Conservation (phyloP, 192 early-diverging fungal genomes). For the Podila horticola region DNA sequence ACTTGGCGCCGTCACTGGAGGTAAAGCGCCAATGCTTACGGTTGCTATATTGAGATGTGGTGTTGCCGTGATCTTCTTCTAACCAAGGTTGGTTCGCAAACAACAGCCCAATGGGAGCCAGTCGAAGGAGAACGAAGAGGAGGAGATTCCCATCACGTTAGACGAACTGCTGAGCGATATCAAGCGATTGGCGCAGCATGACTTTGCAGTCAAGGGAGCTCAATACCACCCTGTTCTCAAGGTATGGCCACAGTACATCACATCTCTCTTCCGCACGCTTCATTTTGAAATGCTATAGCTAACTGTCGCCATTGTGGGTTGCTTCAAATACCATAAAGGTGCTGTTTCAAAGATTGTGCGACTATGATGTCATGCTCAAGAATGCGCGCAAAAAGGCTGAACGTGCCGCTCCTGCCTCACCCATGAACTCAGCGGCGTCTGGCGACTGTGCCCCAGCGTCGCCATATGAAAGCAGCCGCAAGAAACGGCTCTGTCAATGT, state of each 20-base stretch:
- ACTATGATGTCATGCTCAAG: constrained; percentile 26
- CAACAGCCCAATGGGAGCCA: not conserved
- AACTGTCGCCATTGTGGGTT: not conserved
- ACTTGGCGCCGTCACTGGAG: constrained; percentile 26
- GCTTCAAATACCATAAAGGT: not conserved
- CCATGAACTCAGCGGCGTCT: not conserved
- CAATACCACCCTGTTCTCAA: constrained; percentile 14
- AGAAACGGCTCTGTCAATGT: not conserved
- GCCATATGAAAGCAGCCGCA: not conserved
- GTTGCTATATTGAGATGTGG: not conserved
- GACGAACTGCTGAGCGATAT: constrained; percentile 13
- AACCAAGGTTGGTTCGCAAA: no score
- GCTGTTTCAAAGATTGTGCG: constrained; percentile 17
- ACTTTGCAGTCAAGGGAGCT: constrained; percentile 9
- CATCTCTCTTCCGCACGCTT: not conserved
- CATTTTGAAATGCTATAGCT: not conserved
- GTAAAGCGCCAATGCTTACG: not conserved
- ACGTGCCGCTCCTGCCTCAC: not conserved
- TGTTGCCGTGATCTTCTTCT: not conserved
- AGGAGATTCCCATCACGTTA: not conserved
- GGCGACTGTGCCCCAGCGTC: not conserved
- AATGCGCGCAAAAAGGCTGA: constrained; percentile 13
- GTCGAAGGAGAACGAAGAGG: not conserved
- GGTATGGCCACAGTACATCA: constrained; percentile 7
- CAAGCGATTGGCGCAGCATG: constrained; percentile 12